A percentile compares a stretch with the other conserved stretches of the same genome.
Evolutionary conservation across 331 rosid genomes (phyloP).

Genomic region (Spiraea crenata): DNA sequence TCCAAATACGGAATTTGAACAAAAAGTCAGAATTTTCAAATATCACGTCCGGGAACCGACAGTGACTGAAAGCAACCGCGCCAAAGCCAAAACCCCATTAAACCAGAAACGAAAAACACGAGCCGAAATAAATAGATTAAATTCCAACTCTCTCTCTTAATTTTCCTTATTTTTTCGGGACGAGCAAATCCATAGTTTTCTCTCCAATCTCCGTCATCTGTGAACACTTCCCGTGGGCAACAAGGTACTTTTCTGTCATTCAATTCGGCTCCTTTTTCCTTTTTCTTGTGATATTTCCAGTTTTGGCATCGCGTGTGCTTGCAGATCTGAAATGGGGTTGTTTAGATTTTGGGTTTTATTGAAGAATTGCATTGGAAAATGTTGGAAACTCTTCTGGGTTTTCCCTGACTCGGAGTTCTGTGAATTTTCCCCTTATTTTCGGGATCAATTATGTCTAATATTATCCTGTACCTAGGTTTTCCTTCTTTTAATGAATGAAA

Average conservation of each 20-base stretch:
- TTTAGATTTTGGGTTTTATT: slow-evolving; percentile 24
- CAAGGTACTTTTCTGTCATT: slow-evolving; percentile 35
- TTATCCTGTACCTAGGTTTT: slow-evolving; percentile 4
- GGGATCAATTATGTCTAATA: slow-evolving; percentile 6
- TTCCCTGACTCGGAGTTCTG: not conserved
- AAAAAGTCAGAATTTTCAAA: too few species aligned
- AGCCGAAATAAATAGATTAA: slow-evolving; percentile 4
- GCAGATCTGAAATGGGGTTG: slow-evolving; percentile 38
- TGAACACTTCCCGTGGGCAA: slow-evolving; percentile 9
- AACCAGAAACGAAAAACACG: slow-evolving; percentile 20
- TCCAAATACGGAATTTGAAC: too few species aligned
- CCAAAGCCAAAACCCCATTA: slow-evolving; percentile 18
- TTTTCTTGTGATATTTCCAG: not conserved
- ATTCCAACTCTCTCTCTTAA: not conserved
- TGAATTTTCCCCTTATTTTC: slow-evolving; percentile 14
- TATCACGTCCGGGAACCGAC: slow-evolving; percentile 13
- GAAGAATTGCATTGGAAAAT: slow-evolving; percentile 31
- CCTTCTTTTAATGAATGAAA: not conserved
- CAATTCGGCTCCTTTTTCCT: not conserved
- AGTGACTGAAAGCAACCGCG: not conserved
- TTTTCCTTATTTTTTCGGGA: slow-evolving; percentile 9
- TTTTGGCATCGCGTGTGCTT: slow-evolving; percentile 19
- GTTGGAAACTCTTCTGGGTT: slow-evolving; percentile 1
- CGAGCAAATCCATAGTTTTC: slow-evolving; percentile 15
- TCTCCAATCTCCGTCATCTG: slow-evolving; percentile 21